Evolutionary conservation across 805 yeast genomes (phyloP).

Genomic region (Candida sonorensis): DNA sequence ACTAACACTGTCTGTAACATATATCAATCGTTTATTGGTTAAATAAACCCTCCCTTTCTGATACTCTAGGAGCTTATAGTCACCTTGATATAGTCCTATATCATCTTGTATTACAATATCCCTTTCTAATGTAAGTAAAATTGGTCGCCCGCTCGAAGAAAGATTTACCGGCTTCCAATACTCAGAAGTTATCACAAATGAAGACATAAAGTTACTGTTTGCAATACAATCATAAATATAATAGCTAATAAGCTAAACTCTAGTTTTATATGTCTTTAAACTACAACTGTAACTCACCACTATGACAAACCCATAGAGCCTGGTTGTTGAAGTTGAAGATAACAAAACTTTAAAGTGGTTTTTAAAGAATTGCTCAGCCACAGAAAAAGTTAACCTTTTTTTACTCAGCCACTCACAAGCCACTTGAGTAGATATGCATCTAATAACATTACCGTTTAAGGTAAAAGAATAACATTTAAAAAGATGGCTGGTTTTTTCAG

Average conservation of each 20-base stretch:
- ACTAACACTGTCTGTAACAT: slow-evolving; percentile 35
- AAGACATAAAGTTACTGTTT: too few relatives aligned
- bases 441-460: slow-evolving; percentile 4
- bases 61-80: slow-evolving; percentile 50
- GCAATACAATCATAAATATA: too few relatives aligned
- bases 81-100: slow-evolving; percentile 78
- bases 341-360: too few relatives aligned
- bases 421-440: too few relatives aligned
- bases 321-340: too few relatives aligned
- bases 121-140: slow-evolving; percentile 31
- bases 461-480: slow-evolving; percentile 5
- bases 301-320: too few relatives aligned
- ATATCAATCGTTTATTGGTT: slow-evolving; percentile 68
- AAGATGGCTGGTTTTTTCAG: slow-evolving; percentile 3
- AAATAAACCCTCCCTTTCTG: slow-evolving; percentile 76
- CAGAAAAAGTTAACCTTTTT: neutral
- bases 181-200: slow-evolving; percentile 2
- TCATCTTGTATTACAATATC: slow-evolving; percentile 45
- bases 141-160: slow-evolving; percentile 28
- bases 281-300: too few relatives aligned
- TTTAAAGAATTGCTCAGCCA: neutral
- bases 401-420: neutral
- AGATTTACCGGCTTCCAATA: slow-evolving; percentile 19
- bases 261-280: too few relatives aligned
- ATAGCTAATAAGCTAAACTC: too few relatives aligned